Percentiles rank a stretch among this genome's conserved stretches.
These are phyloP conservation scores for Eimeria acervulina DNA, from an alignment of 169 alveolate genomes.

Conservation along the genomic window DNA sequence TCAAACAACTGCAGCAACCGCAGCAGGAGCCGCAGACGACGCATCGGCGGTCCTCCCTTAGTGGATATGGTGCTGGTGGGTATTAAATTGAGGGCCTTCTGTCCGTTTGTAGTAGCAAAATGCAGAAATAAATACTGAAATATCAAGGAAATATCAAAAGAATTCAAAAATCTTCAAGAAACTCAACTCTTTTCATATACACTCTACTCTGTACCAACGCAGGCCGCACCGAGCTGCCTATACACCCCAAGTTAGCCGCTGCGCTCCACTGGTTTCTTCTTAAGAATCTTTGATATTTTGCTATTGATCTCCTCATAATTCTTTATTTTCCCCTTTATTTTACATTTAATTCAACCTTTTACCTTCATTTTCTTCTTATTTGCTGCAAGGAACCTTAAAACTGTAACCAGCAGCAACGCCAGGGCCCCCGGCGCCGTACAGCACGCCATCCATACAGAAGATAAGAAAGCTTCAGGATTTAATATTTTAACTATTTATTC, in stretches of 20 bases:
- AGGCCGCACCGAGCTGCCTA: constrained; percentile 14
- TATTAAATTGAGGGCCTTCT: neutral
- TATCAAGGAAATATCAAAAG: neutral
- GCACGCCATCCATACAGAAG: too few relatives aligned
- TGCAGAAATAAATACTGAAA: neutral
- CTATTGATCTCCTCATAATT: neutral
- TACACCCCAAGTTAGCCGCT: constrained; percentile 6
- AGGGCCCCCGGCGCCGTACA: too few relatives aligned
- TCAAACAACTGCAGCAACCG: neutral
- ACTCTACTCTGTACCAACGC: neutral
- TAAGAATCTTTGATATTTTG: neutral
- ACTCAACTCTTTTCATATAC: neutral
- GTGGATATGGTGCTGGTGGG: neutral
- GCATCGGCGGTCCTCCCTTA: constrained; percentile 11
- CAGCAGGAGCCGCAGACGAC: neutral
- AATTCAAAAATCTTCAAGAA: neutral
- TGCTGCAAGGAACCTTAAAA: too few relatives aligned
- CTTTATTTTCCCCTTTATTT: neutral
- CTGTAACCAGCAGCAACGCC: too few relatives aligned
- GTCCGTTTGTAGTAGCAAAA: neutral
- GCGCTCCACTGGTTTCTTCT: constrained; percentile 8
- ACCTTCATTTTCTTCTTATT: neutral
- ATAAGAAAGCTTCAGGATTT: neutral
- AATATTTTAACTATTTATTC: neutral
- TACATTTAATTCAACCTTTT: neutral